Percentiles rank a stretch among this genome's conserved stretches.
These are phyloP conservation scores for Ramularia endophylla DNA, from an alignment of 2,329 filamentous ascomycete genomes.

Conservation along the genomic window DNA sequence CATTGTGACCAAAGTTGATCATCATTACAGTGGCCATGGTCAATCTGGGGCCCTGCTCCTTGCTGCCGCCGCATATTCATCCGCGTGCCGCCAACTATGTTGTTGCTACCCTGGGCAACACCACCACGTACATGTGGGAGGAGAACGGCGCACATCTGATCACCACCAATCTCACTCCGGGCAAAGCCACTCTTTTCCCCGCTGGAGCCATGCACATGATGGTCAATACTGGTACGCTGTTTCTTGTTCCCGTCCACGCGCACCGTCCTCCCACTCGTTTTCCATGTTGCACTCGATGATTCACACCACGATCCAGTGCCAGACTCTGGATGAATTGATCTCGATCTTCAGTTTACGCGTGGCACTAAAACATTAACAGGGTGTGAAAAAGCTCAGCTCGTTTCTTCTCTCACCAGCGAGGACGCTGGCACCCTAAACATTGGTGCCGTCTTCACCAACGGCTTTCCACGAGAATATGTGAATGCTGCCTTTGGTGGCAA, in stretches of 20 bases:
- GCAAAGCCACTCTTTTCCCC: conserved; percentile 48
- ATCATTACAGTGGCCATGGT: conserved; percentile 27
- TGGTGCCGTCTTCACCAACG: conserved; percentile 39
- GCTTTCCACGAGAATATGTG: conserved; percentile 37
- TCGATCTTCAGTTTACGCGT: no score
- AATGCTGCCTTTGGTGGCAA: conserved; percentile 39
- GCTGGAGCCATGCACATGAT: conserved; percentile 45
- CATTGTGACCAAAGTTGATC: conserved; percentile 5
- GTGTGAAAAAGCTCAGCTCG: conserved; percentile 45
- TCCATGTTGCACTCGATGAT: neutral
- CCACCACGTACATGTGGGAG: conserved; percentile 47
- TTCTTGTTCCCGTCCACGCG: no score
- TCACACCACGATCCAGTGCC: no score
- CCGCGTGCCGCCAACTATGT: conserved; percentile 47
- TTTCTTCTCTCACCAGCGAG: conserved; percentile 45
- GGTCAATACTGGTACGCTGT: conserved; percentile 42
- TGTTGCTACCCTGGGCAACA: conserved; percentile 43
- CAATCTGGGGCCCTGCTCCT: conserved; percentile 47
- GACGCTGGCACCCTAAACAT: conserved; percentile 48
- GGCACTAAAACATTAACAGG: conserved; percentile 25
- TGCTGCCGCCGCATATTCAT: conserved; percentile 48
- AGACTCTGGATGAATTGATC: no score
- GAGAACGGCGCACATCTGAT: conserved; percentile 47
- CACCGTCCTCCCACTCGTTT: neutral
- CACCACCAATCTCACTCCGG: conserved; percentile 36